These are phyloP conservation scores for Blastomyces parvus DNA, from an alignment of 2,329 filamentous ascomycete genomes.

Conservation along the genomic window DNA sequence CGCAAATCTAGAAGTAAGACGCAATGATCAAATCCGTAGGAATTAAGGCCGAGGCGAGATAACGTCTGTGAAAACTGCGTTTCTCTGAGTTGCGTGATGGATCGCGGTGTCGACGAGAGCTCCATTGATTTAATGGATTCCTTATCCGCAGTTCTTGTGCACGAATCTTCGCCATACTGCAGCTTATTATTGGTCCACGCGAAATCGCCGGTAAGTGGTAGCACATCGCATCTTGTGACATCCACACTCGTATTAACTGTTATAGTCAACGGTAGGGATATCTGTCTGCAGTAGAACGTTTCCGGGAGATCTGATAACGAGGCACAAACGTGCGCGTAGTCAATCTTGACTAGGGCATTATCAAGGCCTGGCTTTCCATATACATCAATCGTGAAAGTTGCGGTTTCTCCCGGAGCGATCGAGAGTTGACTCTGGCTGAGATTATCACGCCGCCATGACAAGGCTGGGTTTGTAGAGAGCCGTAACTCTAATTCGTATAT, in stretches of 20 bases:
- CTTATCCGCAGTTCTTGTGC: background rate
- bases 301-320: conserved; percentile 57
- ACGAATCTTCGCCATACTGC: conserved; percentile 1
- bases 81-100: conserved; percentile 22
- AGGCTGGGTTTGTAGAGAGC: conserved; percentile 61
- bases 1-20: conserved; percentile 73
- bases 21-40: conserved; percentile 55
- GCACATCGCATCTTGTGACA: conserved; percentile 65
- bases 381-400: conserved; percentile 72
- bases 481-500: conserved; percentile 79
- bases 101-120: conserved; percentile 3
- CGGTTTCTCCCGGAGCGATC: conserved; percentile 58
- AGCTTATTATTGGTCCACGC: conserved; percentile 49
- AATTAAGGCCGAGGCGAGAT: conserved; percentile 31
- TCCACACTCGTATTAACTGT: conserved; percentile 91
- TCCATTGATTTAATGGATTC: conserved; percentile 9
- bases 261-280: conserved; percentile 69
- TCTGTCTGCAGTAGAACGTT: conserved; percentile 73
- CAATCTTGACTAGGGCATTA: conserved; percentile 67
- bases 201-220: conserved; percentile 61
- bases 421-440: conserved; percentile 42
- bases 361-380: conserved; percentile 78
- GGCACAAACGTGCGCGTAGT: conserved; percentile 74
- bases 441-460: conserved; percentile 45
- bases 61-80: conserved; percentile 40